Percentiles rank a stretch among this genome's conserved stretches.
These are phyloP conservation scores for Blumeriella jaapii DNA, from an alignment of 2,329 filamentous ascomycete species.

Conservation along the genomic window DNA sequence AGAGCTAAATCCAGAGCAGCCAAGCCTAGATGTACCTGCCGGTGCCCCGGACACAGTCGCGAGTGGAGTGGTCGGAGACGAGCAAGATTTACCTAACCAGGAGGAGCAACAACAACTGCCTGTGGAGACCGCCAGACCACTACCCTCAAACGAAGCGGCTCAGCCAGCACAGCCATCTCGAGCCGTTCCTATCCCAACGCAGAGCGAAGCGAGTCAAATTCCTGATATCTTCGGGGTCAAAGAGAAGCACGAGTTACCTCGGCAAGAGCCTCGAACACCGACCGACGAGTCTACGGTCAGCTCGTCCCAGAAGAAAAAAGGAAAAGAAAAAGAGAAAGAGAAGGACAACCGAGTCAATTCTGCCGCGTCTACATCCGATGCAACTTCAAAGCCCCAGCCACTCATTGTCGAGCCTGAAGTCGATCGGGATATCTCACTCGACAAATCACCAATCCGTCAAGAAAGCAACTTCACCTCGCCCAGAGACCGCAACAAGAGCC, in stretches of 20 bases:
- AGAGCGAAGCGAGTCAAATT: not conserved
- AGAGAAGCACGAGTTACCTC: not conserved
- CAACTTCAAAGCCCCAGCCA: too few relatives aligned
- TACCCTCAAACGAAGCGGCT: not conserved
- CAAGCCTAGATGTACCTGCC: too few relatives aligned
- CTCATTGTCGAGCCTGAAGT: slow-evolving; percentile 6
- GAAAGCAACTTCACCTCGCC: slow-evolving; percentile 10
- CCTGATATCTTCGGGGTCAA: not conserved
- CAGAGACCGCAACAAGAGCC: slow-evolving; percentile 1
- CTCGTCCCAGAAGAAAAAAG: slow-evolving; percentile 10
- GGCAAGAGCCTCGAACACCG: slow-evolving; percentile 6
- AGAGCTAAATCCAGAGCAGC: slow-evolving; percentile 1
- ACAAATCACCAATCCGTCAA: slow-evolving; percentile 8
- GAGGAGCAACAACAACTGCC: not conserved
- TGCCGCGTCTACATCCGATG: too few relatives aligned
- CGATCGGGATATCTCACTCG: slow-evolving; percentile 7
- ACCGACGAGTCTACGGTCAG: slow-evolving; percentile 7
- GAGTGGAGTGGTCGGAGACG: too few relatives aligned
- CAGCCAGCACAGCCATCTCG: too few relatives aligned
- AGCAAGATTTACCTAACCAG: not conserved
- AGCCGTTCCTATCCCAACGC: not conserved
- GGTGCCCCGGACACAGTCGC: too few relatives aligned
- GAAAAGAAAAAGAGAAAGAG: slow-evolving; percentile 10
- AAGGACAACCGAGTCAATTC: slow-evolving; percentile 4
- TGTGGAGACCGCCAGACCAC: not conserved